Percentiles rank a stretch among this genome's conserved stretches.
These are phyloP conservation scores for Tylopilus balloui DNA, from an alignment of 768 basidiomycete genomes.

Conservation along the genomic window DNA sequence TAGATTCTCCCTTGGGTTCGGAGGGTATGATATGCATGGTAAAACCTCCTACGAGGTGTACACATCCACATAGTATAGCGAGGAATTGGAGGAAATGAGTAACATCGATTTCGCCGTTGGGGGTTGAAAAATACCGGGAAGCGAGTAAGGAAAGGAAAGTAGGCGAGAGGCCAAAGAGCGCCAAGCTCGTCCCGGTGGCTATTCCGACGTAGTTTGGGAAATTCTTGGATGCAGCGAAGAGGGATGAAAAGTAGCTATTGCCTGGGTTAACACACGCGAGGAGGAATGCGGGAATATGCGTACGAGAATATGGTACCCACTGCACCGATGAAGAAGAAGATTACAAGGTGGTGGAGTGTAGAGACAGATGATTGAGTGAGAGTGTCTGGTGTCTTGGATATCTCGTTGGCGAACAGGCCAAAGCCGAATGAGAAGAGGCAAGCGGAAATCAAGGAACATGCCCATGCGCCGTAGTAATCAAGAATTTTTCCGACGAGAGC, in stretches of 20 bases:
- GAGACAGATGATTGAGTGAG: conserved; percentile 36
- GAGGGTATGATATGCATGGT: conserved; percentile 32
- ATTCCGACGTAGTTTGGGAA: conserved; percentile 64
- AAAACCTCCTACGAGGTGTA: conserved; percentile 53
- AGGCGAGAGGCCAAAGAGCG: conserved; percentile 79
- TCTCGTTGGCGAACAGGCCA: conserved; percentile 55
- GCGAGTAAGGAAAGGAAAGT: conserved; percentile 66
- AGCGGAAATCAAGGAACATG: conserved; percentile 60
- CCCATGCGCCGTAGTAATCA: conserved; percentile 63
- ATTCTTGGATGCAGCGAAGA: conserved; percentile 70
- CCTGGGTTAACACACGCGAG: not conserved
- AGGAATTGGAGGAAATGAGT: conserved; percentile 54
- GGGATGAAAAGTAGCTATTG: conserved; percentile 59
- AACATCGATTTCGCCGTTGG: conserved; percentile 41
- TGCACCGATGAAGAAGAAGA: conserved; percentile 60
- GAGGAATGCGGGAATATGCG: conserved; percentile 25
- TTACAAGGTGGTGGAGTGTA: conserved; percentile 49
- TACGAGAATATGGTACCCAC: conserved; percentile 72
- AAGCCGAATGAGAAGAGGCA: conserved; percentile 58
- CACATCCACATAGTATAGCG: conserved; percentile 46
- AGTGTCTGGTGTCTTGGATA: conserved; percentile 42
- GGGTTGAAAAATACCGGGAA: conserved; percentile 53
- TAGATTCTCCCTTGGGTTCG: conserved; percentile 6
- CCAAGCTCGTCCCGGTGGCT: conserved; percentile 62
- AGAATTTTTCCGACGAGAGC: conserved; percentile 64